Conservation (phyloP, 495 filamentous ascomycete species). For the Neurospora sp. region DNA sequence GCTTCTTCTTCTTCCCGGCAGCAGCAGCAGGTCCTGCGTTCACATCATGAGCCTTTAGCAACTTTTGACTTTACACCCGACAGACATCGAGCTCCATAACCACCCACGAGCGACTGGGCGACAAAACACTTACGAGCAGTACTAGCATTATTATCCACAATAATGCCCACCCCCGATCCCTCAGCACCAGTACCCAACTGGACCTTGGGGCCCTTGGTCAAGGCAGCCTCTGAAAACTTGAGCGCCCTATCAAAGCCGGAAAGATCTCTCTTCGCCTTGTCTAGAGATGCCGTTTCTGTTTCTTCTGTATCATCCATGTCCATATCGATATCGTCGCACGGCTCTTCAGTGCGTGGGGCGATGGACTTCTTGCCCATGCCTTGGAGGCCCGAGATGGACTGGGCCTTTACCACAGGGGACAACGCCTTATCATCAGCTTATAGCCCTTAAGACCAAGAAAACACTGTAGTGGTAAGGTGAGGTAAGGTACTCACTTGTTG, state of each 20-base stretch:
- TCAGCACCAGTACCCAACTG: slow-evolving; percentile 38
- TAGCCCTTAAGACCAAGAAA: too few species aligned
- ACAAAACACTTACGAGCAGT: slow-evolving; percentile 13
- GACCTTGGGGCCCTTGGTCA: slow-evolving; percentile 35
- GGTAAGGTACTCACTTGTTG: slow-evolving; percentile 21
- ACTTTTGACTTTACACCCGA: too few species aligned
- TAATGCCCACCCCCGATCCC: slow-evolving; percentile 40
- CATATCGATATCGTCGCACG: not conserved
- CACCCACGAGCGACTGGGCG: not conserved
- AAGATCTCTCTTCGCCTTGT: slow-evolving; percentile 29
- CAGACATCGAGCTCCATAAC: too few species aligned
- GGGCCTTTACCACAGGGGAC: slow-evolving; percentile 9
- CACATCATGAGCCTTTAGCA: too few species aligned
- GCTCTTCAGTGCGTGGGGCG: slow-evolving; percentile 23
- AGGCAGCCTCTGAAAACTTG: slow-evolving; percentile 33
- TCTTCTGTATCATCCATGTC: not conserved
- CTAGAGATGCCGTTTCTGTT: not conserved
- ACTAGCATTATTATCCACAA: slow-evolving; percentile 30
- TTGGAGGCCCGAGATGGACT: slow-evolving; percentile 34
- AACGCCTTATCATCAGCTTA: slow-evolving; percentile 3
- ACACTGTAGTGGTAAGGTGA: not conserved
- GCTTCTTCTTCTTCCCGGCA: slow-evolving; percentile 12
- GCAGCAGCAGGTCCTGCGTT: not conserved
- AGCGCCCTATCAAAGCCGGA: slow-evolving; percentile 40
- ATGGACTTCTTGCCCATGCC: slow-evolving; percentile 40